phyloP scores from a whole-genome alignment of 176 grass and related monocot genomes.

The Saccharum officinarum region DNA sequence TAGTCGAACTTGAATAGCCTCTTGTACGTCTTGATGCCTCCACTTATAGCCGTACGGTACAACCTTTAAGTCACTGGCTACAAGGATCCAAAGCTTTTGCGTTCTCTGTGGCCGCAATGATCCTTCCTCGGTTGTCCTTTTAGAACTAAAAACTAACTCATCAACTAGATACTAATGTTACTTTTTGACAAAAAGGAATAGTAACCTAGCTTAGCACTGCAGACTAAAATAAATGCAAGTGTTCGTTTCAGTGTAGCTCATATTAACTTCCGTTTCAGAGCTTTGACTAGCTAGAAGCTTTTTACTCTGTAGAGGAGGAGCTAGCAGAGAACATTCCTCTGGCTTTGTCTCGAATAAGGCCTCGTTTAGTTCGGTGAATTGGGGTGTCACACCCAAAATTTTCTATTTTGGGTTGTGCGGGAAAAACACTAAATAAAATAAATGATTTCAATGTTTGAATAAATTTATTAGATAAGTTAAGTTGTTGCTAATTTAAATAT shows the following conservation, averaged over 20 bases:
- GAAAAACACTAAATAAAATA: too few relatives aligned
- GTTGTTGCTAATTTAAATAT: too few relatives aligned
- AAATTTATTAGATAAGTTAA: too few relatives aligned
- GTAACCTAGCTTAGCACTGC: background rate
- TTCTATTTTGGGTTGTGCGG: too few relatives aligned
- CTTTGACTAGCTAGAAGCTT: background rate
- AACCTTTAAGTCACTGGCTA: too few relatives aligned
- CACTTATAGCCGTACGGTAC: background rate
- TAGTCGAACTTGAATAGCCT: background rate
- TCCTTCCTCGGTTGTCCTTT: background rate
- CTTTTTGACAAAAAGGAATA: background rate
- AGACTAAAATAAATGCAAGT: background rate
- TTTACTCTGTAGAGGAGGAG: background rate
- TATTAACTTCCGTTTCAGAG: constrained; percentile 4
- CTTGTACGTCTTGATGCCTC: background rate
- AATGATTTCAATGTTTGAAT: too few relatives aligned
- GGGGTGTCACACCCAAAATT: too few relatives aligned
- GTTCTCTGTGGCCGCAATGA: background rate
- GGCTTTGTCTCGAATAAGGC: background rate
- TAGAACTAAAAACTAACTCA: background rate
- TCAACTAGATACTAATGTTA: background rate
- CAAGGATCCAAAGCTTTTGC: background rate
- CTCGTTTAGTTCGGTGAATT: too few relatives aligned
- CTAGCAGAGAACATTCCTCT: constrained; percentile 12
- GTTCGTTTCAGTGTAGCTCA: background rate